phyloP scores from a whole-genome alignment of 2,329 filamentous ascomycete species.

The Hysterium pulicare region DNA sequence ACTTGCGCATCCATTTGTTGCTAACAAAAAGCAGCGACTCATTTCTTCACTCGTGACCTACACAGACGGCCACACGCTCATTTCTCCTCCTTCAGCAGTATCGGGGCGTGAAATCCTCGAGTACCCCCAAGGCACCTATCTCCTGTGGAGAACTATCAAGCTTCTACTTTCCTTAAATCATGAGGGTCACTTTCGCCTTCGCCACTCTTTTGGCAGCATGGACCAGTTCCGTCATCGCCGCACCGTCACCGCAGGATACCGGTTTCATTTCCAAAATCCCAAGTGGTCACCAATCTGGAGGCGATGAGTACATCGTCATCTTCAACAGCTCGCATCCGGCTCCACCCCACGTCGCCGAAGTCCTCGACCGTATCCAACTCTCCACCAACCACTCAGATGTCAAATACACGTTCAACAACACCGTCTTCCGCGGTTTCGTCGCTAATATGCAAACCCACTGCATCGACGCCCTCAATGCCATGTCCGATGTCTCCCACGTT shows the following conservation, averaged over 20 bases:
- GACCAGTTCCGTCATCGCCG: conserved; percentile 15
- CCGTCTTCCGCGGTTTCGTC: conserved; percentile 38
- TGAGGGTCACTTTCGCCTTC: conserved; percentile 28
- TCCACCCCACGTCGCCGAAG: conserved; percentile 31
- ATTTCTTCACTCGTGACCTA: conserved; percentile 15
- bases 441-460: conserved; percentile 41
- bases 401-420: conserved; percentile 40
- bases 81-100: conserved; percentile 9
- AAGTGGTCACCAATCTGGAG: conserved; percentile 22
- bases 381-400: conserved; percentile 37
- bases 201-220: conserved; percentile 25
- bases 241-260: conserved; percentile 10
- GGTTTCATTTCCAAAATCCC: conserved; percentile 25
- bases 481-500: conserved; percentile 40
- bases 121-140: conserved; percentile 13
- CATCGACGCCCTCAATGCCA: conserved; percentile 35
- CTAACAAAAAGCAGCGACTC: conserved; percentile 16
- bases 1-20: background rate
- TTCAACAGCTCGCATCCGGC: conserved; percentile 29
- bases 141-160: conserved; percentile 5
- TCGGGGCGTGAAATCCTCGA: too few relatives aligned
- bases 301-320: conserved; percentile 37
- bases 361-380: conserved; percentile 35
- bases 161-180: conserved; percentile 14
- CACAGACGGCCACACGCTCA: conserved; percentile 14